Evolutionary conservation across 805 yeast species (phyloP).

Genomic region (Yarrowia bubula): DNA sequence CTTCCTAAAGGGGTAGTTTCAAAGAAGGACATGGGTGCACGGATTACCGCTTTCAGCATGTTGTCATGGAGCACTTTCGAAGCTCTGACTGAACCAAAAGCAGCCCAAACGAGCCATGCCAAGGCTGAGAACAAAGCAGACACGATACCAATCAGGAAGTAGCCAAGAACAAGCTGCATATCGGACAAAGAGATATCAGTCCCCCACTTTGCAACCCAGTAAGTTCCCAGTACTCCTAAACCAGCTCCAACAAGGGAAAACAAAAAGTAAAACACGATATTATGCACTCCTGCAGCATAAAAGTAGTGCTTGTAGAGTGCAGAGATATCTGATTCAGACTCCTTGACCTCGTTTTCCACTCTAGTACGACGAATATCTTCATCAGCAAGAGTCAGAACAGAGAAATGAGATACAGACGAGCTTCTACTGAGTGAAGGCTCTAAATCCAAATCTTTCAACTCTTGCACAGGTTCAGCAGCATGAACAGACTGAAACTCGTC

Average conservation of each 20-base stretch:
- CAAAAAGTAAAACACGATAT: neutral
- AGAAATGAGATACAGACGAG: neutral
- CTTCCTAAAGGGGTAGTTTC: slow-evolving; percentile 95
- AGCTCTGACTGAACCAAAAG: slow-evolving; percentile 32
- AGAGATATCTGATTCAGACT: neutral
- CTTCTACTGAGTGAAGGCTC: neutral
- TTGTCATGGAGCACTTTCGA: slow-evolving; percentile 53
- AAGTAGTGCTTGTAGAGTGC: neutral
- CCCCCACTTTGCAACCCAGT: neutral
- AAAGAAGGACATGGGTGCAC: slow-evolving; percentile 92
- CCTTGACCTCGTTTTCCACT: neutral
- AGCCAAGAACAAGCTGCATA: slow-evolving; percentile 62
- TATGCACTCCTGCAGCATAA: neutral
- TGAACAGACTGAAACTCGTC: neutral
- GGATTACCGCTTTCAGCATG: slow-evolving; percentile 70
- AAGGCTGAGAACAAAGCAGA: slow-evolving; percentile 47
- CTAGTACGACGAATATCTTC: neutral
- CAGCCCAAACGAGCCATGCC: slow-evolving; percentile 51
- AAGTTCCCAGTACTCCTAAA: neutral
- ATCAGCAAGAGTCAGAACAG: neutral
- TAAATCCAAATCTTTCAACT: no score
- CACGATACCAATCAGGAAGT: slow-evolving; percentile 58
- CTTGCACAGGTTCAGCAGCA: no score
- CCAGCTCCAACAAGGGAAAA: neutral
- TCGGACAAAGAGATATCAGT: slow-evolving; percentile 32